These are phyloP conservation scores for Haplosporangium sp. DNA, from an alignment of 371 early-diverging fungal species.

Conservation along the genomic window DNA sequence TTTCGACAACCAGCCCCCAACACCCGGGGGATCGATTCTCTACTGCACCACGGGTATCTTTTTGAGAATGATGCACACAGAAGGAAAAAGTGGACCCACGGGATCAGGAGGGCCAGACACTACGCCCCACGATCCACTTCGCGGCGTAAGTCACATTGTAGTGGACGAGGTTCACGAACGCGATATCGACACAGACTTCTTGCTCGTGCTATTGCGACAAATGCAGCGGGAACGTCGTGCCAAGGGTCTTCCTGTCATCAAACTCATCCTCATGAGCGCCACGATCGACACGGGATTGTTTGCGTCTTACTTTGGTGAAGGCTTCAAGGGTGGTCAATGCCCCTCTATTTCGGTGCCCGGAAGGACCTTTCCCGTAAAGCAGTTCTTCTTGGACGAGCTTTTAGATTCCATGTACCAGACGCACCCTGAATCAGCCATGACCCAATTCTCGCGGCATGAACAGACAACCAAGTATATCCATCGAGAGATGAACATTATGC, in stretches of 20 bases:
- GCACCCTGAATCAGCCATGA: slow-evolving; percentile 28
- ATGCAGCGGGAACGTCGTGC: slow-evolving; percentile 56
- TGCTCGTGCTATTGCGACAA: slow-evolving; percentile 64
- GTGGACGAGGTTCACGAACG: slow-evolving; percentile 82
- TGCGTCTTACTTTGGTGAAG: slow-evolving; percentile 66
- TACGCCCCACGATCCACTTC: slow-evolving; percentile 57
- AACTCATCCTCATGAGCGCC: slow-evolving; percentile 79
- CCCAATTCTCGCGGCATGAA: slow-evolving; percentile 35
- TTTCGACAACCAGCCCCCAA: slow-evolving; percentile 63
- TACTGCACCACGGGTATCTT: slow-evolving; percentile 74
- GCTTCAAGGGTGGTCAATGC: slow-evolving; percentile 54
- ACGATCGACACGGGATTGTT: slow-evolving; percentile 72
- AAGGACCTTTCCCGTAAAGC: slow-evolving; percentile 72
- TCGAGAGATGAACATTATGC: slow-evolving; percentile 51
- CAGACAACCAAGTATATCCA: slow-evolving; percentile 55
- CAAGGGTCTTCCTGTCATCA: slow-evolving; percentile 51
- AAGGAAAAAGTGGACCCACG: slow-evolving; percentile 34
- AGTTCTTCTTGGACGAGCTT: slow-evolving; percentile 72
- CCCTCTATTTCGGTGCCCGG: slow-evolving; percentile 76
- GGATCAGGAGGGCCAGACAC: slow-evolving; percentile 6
- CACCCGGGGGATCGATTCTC: slow-evolving; percentile 59
- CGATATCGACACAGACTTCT: slow-evolving; percentile 73
- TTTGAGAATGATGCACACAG: slow-evolving; percentile 65
- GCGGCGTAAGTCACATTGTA: slow-evolving; percentile 66
- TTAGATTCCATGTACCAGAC: slow-evolving; percentile 54